Base-by-base conservation (phyloP, 164 flowering plant species). In the Pachysandra terminalis region DNA sequence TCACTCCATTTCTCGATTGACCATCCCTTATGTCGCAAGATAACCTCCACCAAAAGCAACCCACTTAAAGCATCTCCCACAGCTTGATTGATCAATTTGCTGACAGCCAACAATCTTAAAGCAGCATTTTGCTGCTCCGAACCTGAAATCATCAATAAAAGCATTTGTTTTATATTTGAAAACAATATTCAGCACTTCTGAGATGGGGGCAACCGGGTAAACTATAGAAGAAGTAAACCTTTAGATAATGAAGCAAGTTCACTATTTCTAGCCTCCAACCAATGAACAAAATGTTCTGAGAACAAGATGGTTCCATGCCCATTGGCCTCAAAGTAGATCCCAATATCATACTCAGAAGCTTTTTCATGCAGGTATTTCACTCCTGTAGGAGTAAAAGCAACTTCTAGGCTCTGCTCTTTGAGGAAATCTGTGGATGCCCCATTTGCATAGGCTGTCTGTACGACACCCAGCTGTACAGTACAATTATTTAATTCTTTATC, bases 361-460 rank as follows among this genome's bases (percentile, higher is more conserved):
- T 86, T 89, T 71, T 90, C 97, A 67, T 95, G 99, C 73, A 95
- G 74, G 73, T 84, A 80, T 71, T 95, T 95, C 69, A 95, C 99
- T 68, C 99, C 99, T 28, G 99, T 95, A 55, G 90, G 88, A 56
- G 99, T 88, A 57, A 95, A 78, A 8, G 71, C 82, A 56, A 88
- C 95, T 71, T 92, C 93, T 13, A 91, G 70, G 19, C 92, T 96
- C 78, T 80, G 62, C 67, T 80, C 66, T 75, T 83, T 86, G 41
- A 94, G 85, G 74, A 80, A 94, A 75, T 84, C 76, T 19, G 97
- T 91, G 32, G 97, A 88, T 75, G 96, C 96, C 28, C 98, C 98
- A 82, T 94, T 94, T 4, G 98, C 98, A 82, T 95, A 95, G 59
- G 98, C 98, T 64, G 98, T 95, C 80, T 95, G 97, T 22, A 95